phyloP scores from a whole-genome alignment of 257 asterid genomes.

The Solanum chmielewskii region DNA sequence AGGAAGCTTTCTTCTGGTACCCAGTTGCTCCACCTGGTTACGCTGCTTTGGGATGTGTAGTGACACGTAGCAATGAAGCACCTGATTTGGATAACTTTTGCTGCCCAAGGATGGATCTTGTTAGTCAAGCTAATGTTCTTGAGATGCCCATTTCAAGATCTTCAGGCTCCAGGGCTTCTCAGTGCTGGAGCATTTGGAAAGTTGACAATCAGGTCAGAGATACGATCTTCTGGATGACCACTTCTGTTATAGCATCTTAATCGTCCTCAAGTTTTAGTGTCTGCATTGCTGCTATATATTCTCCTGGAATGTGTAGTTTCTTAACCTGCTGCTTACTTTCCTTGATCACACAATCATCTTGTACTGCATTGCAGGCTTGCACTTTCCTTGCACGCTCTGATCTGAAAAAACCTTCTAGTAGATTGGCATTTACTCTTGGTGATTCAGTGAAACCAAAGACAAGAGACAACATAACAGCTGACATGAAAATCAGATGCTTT shows the following conservation, averaged over 20 bases:
- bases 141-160: conserved; percentile 85
- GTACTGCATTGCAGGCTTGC: conserved; percentile 58
- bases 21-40: conserved; percentile 98
- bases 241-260: neutral
- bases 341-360: conserved; percentile 1
- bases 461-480: conserved; percentile 85
- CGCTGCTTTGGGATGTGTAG: conserved; percentile 88
- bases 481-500: conserved; percentile 84
- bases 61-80: conserved; percentile 61
- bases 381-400: conserved; percentile 95
- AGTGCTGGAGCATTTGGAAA: conserved; percentile 98
- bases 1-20: conserved; percentile 92
- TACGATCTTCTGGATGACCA: neutral
- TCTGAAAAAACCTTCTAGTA: conserved; percentile 77
- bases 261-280: neutral
- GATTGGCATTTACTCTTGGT: conserved; percentile 78
- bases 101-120: conserved; percentile 95
- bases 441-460: conserved; percentile 85
- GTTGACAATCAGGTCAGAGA: conserved; percentile 83
- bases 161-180: conserved; percentile 64
- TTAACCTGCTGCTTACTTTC: conserved; percentile 1
- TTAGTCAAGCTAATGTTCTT: conserved; percentile 66
- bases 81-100: conserved; percentile 58
- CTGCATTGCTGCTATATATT: neutral
- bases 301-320: neutral